A percentile compares a stretch with the other conserved stretches of the same genome.
These are phyloP conservation scores for Exophiala mesophila DNA, from an alignment of 2,329 filamentous ascomycete species.

Conservation along the genomic window DNA sequence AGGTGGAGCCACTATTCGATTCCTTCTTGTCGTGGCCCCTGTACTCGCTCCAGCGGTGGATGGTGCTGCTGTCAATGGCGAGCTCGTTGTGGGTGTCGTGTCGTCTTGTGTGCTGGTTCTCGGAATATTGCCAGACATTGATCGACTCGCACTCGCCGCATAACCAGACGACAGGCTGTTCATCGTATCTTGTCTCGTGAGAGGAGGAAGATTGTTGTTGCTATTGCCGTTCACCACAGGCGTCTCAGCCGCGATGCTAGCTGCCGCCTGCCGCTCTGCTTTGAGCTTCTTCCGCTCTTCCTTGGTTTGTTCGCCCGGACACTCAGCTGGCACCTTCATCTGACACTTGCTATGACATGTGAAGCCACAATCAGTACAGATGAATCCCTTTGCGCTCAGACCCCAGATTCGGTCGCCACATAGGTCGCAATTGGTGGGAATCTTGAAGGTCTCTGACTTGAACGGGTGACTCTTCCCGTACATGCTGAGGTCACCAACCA, in stretches of 20 bases:
- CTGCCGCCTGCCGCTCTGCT: conserved; percentile 72
- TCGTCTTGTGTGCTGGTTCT: conserved; percentile 51
- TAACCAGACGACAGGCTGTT: conserved; percentile 86
- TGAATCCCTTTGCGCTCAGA: conserved; percentile 90
- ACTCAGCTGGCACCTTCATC: conserved; percentile 96
- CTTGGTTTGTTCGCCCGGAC: conserved; percentile 87
- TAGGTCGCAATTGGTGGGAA: conserved; percentile 95
- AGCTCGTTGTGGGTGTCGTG: conserved; percentile 38
- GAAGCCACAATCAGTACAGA: conserved; percentile 93
- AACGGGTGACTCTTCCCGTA: conserved; percentile 96
- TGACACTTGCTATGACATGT: conserved; percentile 98
- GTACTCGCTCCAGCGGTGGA: conserved; percentile 27
- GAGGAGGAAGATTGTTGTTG: conserved; percentile 48
- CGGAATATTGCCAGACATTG: conserved; percentile 58
- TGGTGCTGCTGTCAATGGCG: conserved; percentile 33
- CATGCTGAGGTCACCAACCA: conserved; percentile 85
- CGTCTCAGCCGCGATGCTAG: conserved; percentile 51
- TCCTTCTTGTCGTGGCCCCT: conserved; percentile 46
- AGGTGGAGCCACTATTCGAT: conserved; percentile 80
- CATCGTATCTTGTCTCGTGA: conserved; percentile 81
- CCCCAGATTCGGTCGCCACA: conserved; percentile 98
- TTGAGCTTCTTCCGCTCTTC: conserved; percentile 95
- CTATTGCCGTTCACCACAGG: conserved; percentile 41
- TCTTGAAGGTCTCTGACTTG: conserved; percentile 98
- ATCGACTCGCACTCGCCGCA: conserved; percentile 70